Conservation (phyloP, 371 early-diverging fungal genomes). For the Mucor sp. region DNA sequence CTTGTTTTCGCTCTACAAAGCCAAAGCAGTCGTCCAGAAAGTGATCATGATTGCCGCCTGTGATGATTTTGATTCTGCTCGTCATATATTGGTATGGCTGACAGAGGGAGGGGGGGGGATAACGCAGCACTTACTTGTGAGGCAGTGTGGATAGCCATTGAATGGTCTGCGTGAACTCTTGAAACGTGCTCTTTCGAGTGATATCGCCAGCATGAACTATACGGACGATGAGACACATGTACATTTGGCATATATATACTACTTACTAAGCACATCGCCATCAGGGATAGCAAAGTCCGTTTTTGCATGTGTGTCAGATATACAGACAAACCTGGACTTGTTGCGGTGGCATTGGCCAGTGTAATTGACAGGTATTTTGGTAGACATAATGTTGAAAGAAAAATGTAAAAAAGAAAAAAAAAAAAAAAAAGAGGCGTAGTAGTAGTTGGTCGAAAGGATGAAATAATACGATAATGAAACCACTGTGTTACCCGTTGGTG, state of each 20-base stretch:
- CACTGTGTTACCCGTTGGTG: background rate
- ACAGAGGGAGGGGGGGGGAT: no score
- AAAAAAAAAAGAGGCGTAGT: background rate
- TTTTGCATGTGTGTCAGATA: slow-evolving; percentile 52
- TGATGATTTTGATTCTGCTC: slow-evolving; percentile 49
- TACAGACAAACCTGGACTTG: slow-evolving; percentile 44
- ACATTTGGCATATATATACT: background rate
- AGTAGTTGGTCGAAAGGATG: slow-evolving; percentile 8
- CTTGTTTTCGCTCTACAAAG: slow-evolving; percentile 15
- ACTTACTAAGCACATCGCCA: slow-evolving; percentile 50
- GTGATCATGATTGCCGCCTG: slow-evolving; percentile 61
- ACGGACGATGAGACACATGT: background rate
- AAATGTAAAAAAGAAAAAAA: background rate
- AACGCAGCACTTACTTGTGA: slow-evolving; percentile 42
- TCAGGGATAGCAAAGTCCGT: slow-evolving; percentile 40
- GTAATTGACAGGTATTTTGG: slow-evolving; percentile 4
- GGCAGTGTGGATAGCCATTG: slow-evolving; percentile 44
- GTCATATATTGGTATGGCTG: background rate
- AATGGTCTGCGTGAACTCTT: slow-evolving; percentile 29
- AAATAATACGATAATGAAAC: no score
- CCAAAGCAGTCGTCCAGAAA: slow-evolving; percentile 30
- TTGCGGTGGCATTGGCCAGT: background rate
- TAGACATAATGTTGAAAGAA: background rate
- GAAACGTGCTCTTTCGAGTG: slow-evolving; percentile 31
- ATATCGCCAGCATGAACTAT: slow-evolving; percentile 58